A percentile compares a stretch with the other conserved stretches of the same genome.
These are phyloP conservation scores for Malassezia arunalokei DNA, from an alignment of 1,284 basidiomycete species.

Conservation along the genomic window DNA sequence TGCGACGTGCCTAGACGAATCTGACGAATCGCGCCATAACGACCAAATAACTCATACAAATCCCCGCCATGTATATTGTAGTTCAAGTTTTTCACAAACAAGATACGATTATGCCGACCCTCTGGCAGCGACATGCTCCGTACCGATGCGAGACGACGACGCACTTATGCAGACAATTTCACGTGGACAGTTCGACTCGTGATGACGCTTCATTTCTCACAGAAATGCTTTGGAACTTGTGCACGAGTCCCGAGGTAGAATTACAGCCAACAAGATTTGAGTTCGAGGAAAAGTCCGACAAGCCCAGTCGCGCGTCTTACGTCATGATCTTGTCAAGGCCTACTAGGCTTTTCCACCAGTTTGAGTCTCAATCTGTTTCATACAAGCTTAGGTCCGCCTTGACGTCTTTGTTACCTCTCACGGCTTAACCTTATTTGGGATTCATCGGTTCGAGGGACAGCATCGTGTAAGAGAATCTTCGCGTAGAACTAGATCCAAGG, in stretches of 20 bases:
- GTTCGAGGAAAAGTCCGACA: background rate
- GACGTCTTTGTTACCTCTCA: no score
- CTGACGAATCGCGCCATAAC: constrained; percentile 91
- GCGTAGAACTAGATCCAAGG: no score
- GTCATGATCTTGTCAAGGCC: no score
- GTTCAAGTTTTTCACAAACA: constrained; percentile 60
- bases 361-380: no score
- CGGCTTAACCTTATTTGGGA: no score
- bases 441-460: no score
- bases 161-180: background rate
- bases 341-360: no score
- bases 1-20: constrained; percentile 78
- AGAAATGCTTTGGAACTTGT: no score
- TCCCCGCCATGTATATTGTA: constrained; percentile 74
- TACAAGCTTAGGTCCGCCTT: no score
- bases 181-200: no score
- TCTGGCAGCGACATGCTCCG: constrained; percentile 1
- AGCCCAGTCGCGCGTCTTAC: background rate
- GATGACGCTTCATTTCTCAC: no score
- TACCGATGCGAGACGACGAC: background rate
- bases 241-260: background rate
- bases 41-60: constrained; percentile 90
- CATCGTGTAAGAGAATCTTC: no score
- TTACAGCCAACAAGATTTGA: background rate
- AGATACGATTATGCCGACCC: constrained; percentile 26